Percentiles rank a stretch among this genome's conserved stretches.
These are phyloP conservation scores for Gaertneriomyces semiglobifer DNA, from an alignment of 192 early-diverging fungal genomes.

Conservation along the genomic window DNA sequence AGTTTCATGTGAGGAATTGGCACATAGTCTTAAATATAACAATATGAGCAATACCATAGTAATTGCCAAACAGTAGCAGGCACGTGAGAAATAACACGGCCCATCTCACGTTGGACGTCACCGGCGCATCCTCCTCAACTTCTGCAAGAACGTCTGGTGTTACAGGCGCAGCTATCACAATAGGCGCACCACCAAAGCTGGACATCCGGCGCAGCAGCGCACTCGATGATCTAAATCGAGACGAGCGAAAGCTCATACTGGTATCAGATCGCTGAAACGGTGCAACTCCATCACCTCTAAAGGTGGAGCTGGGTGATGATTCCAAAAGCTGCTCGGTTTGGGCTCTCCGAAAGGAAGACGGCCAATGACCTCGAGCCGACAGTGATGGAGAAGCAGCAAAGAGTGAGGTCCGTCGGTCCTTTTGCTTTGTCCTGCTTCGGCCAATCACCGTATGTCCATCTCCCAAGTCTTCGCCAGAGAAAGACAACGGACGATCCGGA, in stretches of 20 bases:
- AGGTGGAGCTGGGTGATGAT: not conserved
- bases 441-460: no score
- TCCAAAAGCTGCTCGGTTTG: conserved; percentile 14
- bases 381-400: no score
- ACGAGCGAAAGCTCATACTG: conserved; percentile 7
- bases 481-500: no score
- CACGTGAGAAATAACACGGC: conserved; percentile 42
- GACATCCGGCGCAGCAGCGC: conserved; percentile 33
- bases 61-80: conserved; percentile 48
- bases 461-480: no score
- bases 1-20: not conserved
- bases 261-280: not conserved
- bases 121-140: not conserved
- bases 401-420: not conserved
- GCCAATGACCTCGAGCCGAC: not conserved
- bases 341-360: conserved; percentile 20
- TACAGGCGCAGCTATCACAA: conserved; percentile 19
- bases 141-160: not conserved
- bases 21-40: not conserved
- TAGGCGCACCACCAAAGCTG: conserved; percentile 43
- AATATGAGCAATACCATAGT: conserved; percentile 25
- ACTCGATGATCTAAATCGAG: not conserved
- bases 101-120: conserved; percentile 34
- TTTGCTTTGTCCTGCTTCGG: no score
- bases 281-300: not conserved